These are phyloP conservation scores for Quercus phellos DNA, from an alignment of 331 rosid genomes.

Conservation along the genomic window DNA sequence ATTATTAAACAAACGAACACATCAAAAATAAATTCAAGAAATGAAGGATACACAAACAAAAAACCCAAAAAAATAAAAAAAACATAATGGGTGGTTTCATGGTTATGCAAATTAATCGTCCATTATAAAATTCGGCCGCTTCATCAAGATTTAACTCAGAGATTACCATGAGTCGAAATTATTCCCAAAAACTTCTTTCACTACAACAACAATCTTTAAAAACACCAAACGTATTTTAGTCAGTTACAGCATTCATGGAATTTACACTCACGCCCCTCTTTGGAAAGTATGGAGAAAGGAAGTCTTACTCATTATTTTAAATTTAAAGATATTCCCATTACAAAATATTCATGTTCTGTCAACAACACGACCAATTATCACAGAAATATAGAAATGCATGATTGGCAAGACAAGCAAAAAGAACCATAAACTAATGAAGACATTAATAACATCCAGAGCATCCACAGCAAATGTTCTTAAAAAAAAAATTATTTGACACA, in stretches of 20 bases:
- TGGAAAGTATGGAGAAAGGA: neutral
- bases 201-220: neutral
- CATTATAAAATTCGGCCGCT: neutral
- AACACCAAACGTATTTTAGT: neutral
- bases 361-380: neutral
- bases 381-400: neutral
- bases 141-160: neutral
- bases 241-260: neutral
- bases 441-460: neutral
- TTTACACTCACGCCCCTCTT: no score
- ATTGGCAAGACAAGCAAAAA: neutral
- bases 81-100: neutral
- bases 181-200: neutral
- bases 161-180: neutral
- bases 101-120: neutral
- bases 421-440: neutral
- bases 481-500: no score
- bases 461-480: no score
- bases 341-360: neutral
- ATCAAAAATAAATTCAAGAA: neutral
- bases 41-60: neutral
- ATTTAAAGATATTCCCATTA: neutral
- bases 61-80: no score
- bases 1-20: neutral
- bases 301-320: neutral